Evolutionary conservation across 2,329 filamentous ascomycete genomes (phyloP), one percentile per base, ranked within the genome.

Genomic region (Pseudogymnoascus sp.): DNA sequence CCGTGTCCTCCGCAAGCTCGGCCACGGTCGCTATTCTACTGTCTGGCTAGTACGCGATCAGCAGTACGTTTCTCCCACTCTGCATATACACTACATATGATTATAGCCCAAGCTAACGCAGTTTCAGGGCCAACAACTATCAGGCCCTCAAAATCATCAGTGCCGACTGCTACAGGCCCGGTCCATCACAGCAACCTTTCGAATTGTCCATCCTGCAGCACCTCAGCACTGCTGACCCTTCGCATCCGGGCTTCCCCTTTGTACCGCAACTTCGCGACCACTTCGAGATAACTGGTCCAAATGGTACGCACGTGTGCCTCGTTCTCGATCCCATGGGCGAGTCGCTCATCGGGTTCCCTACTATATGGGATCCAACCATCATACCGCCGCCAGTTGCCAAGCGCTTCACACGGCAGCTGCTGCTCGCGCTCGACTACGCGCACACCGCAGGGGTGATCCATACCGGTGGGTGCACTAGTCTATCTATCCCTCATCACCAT

Each of bases 291-390:
- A 19, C 63, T 19, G 68, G 69, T 0, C 68, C 67, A 19, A 68
- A 69, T 59, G 69, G 70, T 12, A 65, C 8, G 11, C 70, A 72
- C 35, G 63, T 68, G n/a, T 71, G 70, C 61, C 66, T 71, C 8
- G 66, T 72, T 0, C 61, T 72, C 26, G 66, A 68, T 53, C 66
- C 66, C 1, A 71, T 71, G 64, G 71, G 66, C 31, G 70, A 71
- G 50, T 64, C 43, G 6, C 40, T 73, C 11, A 35, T 11, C 7
- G 56, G 24, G 12, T 69, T 69, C 37, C 11, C 56, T 24, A 31
- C 43, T 11, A 64, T 66, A 31, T 69, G 68, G 28, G 26, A 61
- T 24, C 28, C 35, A 11, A 6, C 22, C 24, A 67, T 67, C 63
- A 56, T 72, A 12, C 67, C 71, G 11, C 67, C 50, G 40, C 14